Evolutionary conservation across 78 protist genomes (phyloP), one percentile per base, ranked within the genome.

Genomic region (Dictyostelium capitatum): DNA sequence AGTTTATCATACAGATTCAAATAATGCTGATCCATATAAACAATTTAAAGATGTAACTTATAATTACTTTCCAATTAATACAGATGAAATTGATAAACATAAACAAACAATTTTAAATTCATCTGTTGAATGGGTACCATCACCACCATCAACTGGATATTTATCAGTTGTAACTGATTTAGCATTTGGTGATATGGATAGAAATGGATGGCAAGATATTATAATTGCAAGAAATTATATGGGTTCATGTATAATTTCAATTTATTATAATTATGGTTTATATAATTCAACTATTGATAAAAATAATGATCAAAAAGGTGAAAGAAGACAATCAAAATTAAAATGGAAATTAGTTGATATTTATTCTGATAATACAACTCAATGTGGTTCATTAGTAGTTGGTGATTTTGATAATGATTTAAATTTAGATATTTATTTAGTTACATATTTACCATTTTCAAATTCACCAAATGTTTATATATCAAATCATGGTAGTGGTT

Each of bases 181-280:
- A 4, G 93, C 57, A 11, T 87, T 87, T 87, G 93, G 80, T 37
- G 93, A 87, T 51, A 30, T 87, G 47, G 93, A 87, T 77, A 43
- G 78, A 1, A 87, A 87, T 62, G 75, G 79, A 8, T 87, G 65
- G 62, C 83, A 77, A 57, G 93, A 87, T 51, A 41, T 87, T 19
- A 28, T 87, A 1, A 17, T 87, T 0, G 83, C 93, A 1, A 57
- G 93, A 32, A 75, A 87, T 8, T 87, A 78, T 51, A 23, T 20
- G 46, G 93, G 93, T 15, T 25, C 67, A 4, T 87, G 93, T 77
- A 54, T 77, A 1, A 70, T 87, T 6, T 57, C 80, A 12, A 23
- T 87, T 14, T 77, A 59, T 37, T 87, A 77, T 23, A 87, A 87
- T 20, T 1, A 47, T 17, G 93, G 93, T 0, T 10, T 5, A 6